These are phyloP conservation scores for Blastobotrys illinoisensis DNA, from an alignment of 1,139 yeast genomes.

Conservation along the genomic window DNA sequence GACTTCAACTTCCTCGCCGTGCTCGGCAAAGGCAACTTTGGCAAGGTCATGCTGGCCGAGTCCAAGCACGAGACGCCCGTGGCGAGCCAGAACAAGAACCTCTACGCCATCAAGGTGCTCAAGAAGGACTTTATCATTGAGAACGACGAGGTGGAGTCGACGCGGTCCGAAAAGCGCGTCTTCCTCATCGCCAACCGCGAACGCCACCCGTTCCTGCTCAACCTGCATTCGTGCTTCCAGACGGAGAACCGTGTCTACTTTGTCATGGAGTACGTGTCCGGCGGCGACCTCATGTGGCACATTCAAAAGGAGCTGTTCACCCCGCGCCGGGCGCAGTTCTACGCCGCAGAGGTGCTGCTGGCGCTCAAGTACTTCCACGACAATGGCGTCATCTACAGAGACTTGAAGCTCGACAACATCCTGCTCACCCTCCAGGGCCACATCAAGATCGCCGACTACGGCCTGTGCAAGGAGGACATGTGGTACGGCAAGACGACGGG, in stretches of 20 bases:
- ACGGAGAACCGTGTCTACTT: slow-evolving; percentile 95
- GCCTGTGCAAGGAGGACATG: slow-evolving; percentile 95
- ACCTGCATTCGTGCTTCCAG: slow-evolving; percentile 92
- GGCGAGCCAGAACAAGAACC: slow-evolving; percentile 45
- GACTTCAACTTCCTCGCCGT: slow-evolving; percentile 93
- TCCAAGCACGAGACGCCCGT: slow-evolving; percentile 50
- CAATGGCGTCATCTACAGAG: slow-evolving; percentile 93
- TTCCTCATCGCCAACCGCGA: slow-evolving; percentile 86
- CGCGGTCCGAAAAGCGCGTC: slow-evolving; percentile 87
- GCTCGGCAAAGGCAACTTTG: slow-evolving; percentile 94
- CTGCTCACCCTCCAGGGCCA: slow-evolving; percentile 89
- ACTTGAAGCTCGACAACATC: slow-evolving; percentile 90
- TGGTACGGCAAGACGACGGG: slow-evolving; percentile 86
- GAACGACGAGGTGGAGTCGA: slow-evolving; percentile 93
- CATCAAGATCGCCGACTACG: slow-evolving; percentile 93
- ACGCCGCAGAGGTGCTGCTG: slow-evolving; percentile 91
- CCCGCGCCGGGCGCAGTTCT: slow-evolving; percentile 87
- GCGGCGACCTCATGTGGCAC: slow-evolving; percentile 99
- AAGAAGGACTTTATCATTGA: slow-evolving; percentile 93
- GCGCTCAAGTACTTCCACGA: slow-evolving; percentile 93
- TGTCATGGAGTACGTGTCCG: slow-evolving; percentile 96
- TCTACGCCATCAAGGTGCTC: slow-evolving; percentile 92
- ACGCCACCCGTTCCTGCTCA: slow-evolving; percentile 86
- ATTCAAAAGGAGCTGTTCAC: slow-evolving; percentile 89
- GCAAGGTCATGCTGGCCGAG: slow-evolving; percentile 95